Evolutionary conservation across 768 basidiomycete genomes (phyloP).

Genomic region (Mycena olivaceomarginata): DNA sequence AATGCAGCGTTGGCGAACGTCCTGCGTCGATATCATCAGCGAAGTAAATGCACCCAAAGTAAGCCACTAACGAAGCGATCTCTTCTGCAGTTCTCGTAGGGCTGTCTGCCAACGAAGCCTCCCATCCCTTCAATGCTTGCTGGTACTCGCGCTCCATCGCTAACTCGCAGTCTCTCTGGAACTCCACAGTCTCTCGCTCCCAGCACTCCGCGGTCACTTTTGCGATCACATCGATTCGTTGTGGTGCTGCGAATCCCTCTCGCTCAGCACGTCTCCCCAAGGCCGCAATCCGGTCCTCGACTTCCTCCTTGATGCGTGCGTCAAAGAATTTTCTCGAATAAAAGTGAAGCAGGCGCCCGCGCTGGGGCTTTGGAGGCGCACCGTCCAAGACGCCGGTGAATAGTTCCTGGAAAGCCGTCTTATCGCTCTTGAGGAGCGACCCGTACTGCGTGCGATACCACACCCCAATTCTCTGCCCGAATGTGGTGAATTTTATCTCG

Average conservation of each 20-base stretch:
- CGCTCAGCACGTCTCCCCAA: not conserved
- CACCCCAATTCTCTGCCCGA: not conserved
- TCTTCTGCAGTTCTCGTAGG: conserved; percentile 15
- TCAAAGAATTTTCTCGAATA: not conserved
- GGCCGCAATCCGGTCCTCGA: not conserved
- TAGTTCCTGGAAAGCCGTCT: not conserved
- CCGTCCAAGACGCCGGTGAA: not conserved
- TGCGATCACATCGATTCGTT: not conserved
- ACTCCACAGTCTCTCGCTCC: not conserved
- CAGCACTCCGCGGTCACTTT: not conserved
- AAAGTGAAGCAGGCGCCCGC: not conserved
- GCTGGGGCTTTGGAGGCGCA: too few species aligned
- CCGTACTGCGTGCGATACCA: conserved; percentile 8
- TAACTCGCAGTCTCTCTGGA: not conserved
- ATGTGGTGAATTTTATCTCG: not conserved
- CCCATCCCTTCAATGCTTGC: not conserved
- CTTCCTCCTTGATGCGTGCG: not conserved
- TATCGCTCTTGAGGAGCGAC: conserved; percentile 2
- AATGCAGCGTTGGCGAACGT: not conserved
- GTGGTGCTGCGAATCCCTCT: not conserved
- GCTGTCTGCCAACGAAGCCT: conserved; percentile 7
- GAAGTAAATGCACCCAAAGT: not conserved
- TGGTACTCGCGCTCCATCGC: conserved; percentile 3
- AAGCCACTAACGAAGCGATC: not conserved
- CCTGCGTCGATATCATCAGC: not conserved